Percentiles rank a stretch among this genome's conserved stretches.
Conservation (phyloP, 768 basidiomycete genomes). For the Mycena galopus region DNA sequence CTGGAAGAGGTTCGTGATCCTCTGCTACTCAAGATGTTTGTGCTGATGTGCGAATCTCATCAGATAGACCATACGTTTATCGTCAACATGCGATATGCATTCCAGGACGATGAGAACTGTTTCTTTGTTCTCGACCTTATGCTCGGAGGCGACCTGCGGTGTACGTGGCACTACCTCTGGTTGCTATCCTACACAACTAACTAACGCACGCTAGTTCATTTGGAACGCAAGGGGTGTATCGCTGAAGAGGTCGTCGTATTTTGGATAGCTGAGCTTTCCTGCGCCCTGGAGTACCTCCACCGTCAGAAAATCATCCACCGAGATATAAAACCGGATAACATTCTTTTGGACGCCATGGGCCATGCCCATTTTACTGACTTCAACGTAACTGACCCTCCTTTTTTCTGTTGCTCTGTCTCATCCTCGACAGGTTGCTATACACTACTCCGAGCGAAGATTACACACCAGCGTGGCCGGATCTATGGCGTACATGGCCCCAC, state of each 20-base stretch:
- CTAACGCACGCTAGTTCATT: slow-evolving; percentile 71
- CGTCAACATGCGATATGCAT: slow-evolving; percentile 93
- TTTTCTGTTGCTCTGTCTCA: not conserved
- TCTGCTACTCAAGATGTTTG: slow-evolving; percentile 6
- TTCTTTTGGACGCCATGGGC: slow-evolving; percentile 92
- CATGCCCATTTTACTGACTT: slow-evolving; percentile 99
- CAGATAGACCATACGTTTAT: slow-evolving; percentile 92
- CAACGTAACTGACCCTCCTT: slow-evolving; percentile 62
- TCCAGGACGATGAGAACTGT: slow-evolving; percentile 97
- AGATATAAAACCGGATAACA: slow-evolving; percentile 92
- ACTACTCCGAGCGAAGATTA: slow-evolving; percentile 90
- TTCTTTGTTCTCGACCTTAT: slow-evolving; percentile 98
- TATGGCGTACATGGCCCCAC: slow-evolving; percentile 99
- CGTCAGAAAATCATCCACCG: slow-evolving; percentile 94
- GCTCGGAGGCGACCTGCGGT: slow-evolving; percentile 94
- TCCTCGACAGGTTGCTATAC: slow-evolving; percentile 76
- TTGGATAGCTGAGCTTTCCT: slow-evolving; percentile 90
- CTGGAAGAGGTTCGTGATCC: slow-evolving; percentile 82
- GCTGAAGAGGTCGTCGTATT: slow-evolving; percentile 83
- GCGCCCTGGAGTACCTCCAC: slow-evolving; percentile 91
- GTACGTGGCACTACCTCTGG: slow-evolving; percentile 60
- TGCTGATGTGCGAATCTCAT: not conserved
- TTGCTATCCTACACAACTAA: slow-evolving; percentile 11
- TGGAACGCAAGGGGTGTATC: slow-evolving; percentile 78
- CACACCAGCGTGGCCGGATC: slow-evolving; percentile 97